A percentile compares a stretch with the other conserved stretches of the same genome.
These are phyloP conservation scores for Spiraea crenata DNA, from an alignment of 331 rosid species.

Conservation along the genomic window DNA sequence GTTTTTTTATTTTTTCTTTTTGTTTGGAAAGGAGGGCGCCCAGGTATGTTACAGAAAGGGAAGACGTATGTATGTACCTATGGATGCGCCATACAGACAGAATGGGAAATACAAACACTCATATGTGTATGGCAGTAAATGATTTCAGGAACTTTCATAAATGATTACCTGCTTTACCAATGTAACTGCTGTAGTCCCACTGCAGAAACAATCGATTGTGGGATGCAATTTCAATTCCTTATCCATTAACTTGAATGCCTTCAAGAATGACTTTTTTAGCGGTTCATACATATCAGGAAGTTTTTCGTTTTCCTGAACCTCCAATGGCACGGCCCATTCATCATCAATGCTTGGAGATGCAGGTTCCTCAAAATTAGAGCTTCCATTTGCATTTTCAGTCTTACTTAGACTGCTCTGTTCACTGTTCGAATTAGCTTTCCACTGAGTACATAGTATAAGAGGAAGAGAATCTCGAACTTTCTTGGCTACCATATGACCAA, in stretches of 20 bases:
- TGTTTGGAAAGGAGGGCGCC: no score
- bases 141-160: neutral
- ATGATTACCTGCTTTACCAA: conserved; percentile 45
- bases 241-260: conserved; percentile 54
- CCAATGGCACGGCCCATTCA: conserved; percentile 29
- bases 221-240: conserved; percentile 54
- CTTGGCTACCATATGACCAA: conserved; percentile 56
- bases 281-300: conserved; percentile 29
- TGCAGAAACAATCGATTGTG: conserved; percentile 48
- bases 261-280: conserved; percentile 37
- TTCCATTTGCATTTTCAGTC: conserved; percentile 9
- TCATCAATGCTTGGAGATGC: conserved; percentile 36
- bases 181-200: conserved; percentile 56
- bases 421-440: conserved; percentile 30
- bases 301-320: conserved; percentile 17
- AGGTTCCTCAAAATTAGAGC: conserved; percentile 17
- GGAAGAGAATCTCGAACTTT: conserved; percentile 60
- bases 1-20: no score
- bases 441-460: conserved; percentile 37
- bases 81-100: neutral
- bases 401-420: conserved; percentile 11
- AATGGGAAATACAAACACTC: neutral
- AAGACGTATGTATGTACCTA: neutral
- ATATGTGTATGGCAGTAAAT: neutral
- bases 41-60: no score